A percentile compares a stretch with the other conserved stretches of the same genome.
phyloP scores from a whole-genome alignment of 306 rosid species.

The Betula pendula region DNA sequence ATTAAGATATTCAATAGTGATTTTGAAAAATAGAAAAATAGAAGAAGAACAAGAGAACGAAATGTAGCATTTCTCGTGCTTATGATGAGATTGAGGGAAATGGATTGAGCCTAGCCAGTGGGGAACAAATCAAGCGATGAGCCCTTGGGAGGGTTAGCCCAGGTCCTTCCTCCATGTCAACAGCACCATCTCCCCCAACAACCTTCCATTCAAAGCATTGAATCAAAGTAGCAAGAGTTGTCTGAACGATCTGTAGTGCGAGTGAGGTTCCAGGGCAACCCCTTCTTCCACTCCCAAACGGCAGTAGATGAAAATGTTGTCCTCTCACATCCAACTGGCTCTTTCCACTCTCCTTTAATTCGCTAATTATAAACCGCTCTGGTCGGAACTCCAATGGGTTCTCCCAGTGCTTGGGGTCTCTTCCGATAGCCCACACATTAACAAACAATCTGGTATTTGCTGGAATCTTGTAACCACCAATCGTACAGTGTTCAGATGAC shows the following conservation, averaged over 20 bases:
- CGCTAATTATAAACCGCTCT: conserved; percentile 42
- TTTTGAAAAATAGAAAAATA: no score
- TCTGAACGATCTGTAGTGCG: conserved; percentile 40
- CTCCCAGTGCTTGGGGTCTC: conserved; percentile 53
- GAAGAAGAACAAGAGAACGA: no score
- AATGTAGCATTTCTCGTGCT: no score
- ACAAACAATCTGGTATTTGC: conserved; percentile 45
- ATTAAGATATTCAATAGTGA: no score
- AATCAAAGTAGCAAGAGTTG: conserved; percentile 48
- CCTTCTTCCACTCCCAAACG: conserved; percentile 80
- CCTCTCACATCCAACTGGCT: conserved; percentile 51
- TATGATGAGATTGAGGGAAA: conserved; percentile 31
- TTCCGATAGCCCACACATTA: conserved; percentile 63
- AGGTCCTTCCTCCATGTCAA: no score
- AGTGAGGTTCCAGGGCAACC: conserved; percentile 55
- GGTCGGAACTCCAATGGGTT: conserved; percentile 53
- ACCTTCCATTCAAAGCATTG: conserved; percentile 64
- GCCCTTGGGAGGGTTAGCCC: no score
- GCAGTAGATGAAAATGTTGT: conserved; percentile 48
- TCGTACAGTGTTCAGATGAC: conserved; percentile 28
- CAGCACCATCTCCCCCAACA: not conserved
- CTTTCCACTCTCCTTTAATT: conserved; percentile 22
- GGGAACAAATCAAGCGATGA: no score
- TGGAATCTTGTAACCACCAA: conserved; percentile 51
- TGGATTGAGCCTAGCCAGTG: conserved; percentile 29